phyloP scores from a whole-genome alignment of 2,329 filamentous ascomycete genomes.

The Pyrenochaeta sp. region DNA sequence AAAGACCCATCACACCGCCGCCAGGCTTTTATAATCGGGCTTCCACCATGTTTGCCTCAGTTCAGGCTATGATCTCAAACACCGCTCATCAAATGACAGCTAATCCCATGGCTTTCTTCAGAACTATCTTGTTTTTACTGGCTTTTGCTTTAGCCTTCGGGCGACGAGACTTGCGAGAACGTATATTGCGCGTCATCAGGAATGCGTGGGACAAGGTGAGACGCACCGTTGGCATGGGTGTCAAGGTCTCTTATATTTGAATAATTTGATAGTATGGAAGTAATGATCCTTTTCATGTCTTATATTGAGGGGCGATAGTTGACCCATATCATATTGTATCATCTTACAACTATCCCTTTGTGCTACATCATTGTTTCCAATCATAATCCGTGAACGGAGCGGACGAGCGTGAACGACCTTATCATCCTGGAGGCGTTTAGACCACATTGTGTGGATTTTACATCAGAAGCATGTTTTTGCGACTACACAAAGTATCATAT shows the following conservation, averaged over 20 bases:
- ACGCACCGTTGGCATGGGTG: slow-evolving; percentile 91
- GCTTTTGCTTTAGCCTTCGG: slow-evolving; percentile 81
- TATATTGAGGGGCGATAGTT: neutral
- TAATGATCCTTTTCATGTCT: neutral
- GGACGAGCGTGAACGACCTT: no score
- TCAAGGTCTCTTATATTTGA: slow-evolving; percentile 97
- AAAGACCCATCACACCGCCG: slow-evolving; percentile 44
- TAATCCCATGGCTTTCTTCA: slow-evolving; percentile 64
- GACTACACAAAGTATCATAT: no score
- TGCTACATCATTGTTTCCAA: neutral
- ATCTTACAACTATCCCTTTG: neutral
- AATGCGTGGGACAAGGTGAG: slow-evolving; percentile 82
- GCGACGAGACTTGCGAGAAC: slow-evolving; percentile 76
- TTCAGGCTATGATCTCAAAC: slow-evolving; percentile 61
- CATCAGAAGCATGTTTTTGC: no score
- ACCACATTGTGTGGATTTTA: no score
- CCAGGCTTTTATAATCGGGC: slow-evolving; percentile 54
- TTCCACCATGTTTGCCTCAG: slow-evolving; percentile 53
- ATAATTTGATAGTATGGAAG: slow-evolving; percentile 6
- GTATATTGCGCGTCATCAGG: slow-evolving; percentile 73
- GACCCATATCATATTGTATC: no score
- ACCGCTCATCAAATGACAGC: slow-evolving; percentile 61
- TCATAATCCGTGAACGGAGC: no score
- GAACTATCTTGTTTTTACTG: slow-evolving; percentile 79
- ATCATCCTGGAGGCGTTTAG: no score